These are phyloP conservation scores for Chlorophyllum brunneum DNA, from an alignment of 768 basidiomycete species.

Conservation along the genomic window DNA sequence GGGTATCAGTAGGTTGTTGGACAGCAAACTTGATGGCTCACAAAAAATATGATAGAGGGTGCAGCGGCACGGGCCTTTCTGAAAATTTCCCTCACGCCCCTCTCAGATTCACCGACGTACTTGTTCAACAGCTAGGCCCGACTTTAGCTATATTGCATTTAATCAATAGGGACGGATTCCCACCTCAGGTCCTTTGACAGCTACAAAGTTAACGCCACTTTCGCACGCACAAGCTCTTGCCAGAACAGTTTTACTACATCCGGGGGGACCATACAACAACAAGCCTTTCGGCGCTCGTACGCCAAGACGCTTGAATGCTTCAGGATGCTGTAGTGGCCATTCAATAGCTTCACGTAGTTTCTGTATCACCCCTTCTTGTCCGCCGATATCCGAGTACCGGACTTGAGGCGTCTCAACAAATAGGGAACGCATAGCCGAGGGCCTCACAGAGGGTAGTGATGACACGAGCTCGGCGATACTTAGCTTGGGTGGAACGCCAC, in stretches of 20 bases:
- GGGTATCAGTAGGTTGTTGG: constrained; percentile 1
- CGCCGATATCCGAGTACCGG: constrained; percentile 86
- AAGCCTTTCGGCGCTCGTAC: constrained; percentile 88
- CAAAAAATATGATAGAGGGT: constrained; percentile 96
- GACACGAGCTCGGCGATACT: constrained; percentile 59
- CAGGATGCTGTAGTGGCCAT: constrained; percentile 89
- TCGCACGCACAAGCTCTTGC: constrained; percentile 92
- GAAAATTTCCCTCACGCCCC: constrained; percentile 93
- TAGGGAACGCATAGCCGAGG: constrained; percentile 92
- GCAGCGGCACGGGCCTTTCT: constrained; percentile 91
- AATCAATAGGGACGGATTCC: constrained; percentile 16
- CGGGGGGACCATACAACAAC: constrained; percentile 91
- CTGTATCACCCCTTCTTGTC: constrained; percentile 76
- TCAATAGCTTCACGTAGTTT: constrained; percentile 90
- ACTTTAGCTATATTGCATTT: neutral
- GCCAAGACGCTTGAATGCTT: constrained; percentile 83
- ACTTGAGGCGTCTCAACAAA: constrained; percentile 85
- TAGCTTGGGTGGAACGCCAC: constrained; percentile 30
- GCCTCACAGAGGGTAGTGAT: constrained; percentile 77
- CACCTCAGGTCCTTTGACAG: constrained; percentile 97
- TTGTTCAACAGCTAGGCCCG: constrained; percentile 82
- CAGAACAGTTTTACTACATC: constrained; percentile 94
- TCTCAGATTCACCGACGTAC: constrained; percentile 96
- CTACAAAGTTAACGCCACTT: constrained; percentile 93
- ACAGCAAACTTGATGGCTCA: constrained; percentile 34